A percentile compares a stretch with the other conserved stretches of the same genome.
Conservation (phyloP, 352 stramenopile genomes). For the Halophytophthora batemanensis region DNA sequence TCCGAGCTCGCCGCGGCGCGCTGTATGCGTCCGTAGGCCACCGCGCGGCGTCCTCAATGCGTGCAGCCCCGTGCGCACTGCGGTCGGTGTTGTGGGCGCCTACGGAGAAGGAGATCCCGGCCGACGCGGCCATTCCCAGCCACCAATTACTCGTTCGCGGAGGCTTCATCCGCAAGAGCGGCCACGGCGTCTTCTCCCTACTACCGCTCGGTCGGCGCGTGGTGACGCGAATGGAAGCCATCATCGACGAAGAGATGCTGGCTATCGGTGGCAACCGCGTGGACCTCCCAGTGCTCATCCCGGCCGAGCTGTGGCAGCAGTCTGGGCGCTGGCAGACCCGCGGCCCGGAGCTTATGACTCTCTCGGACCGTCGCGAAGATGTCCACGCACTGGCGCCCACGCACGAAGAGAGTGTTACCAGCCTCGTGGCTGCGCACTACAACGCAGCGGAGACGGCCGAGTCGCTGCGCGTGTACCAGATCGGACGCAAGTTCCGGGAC, state of each 20-base stretch:
- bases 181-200: conserved; percentile 76
- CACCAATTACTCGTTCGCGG: conserved; percentile 83
- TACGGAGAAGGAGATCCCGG: conserved; percentile 72
- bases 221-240: conserved; percentile 67
- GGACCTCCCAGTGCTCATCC: conserved; percentile 73
- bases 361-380: conserved; percentile 72
- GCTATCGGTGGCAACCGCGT: conserved; percentile 82
- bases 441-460: conserved; percentile 26
- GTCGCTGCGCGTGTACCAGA: conserved; percentile 83
- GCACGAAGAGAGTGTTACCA: conserved; percentile 84
- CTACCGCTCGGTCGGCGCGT: conserved; percentile 77
- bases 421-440: conserved; percentile 69
- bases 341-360: conserved; percentile 79
- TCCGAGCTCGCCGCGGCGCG: no score
- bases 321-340: conserved; percentile 82
- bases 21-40: no score
- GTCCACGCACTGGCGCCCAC: conserved; percentile 72
- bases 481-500: conserved; percentile 87
- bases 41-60: no score
- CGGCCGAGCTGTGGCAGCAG: conserved; percentile 75
- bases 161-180: conserved; percentile 85
- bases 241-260: conserved; percentile 84
- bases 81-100: conserved; percentile 65
- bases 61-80: conserved; percentile 28
- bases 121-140: conserved; percentile 77